Base-by-base conservation (phyloP, 306 rosid species). In the Fagus crenata region DNA sequence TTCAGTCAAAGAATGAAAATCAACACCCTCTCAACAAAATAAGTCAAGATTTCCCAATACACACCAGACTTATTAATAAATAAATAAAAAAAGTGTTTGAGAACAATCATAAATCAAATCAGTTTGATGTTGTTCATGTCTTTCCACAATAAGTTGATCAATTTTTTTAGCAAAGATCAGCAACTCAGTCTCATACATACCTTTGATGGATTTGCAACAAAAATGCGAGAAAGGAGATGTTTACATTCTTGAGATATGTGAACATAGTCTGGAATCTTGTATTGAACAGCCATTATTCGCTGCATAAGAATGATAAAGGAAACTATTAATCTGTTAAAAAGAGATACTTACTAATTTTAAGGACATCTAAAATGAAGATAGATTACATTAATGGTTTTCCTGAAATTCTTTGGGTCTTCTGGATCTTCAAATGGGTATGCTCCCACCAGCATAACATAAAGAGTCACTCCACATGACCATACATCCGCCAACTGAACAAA, bases 371-470 rank as follows among this genome's bases (percentile, higher is more conserved):
- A 60, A 41, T 36, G n/a, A 61, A 31, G 18, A 36, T 22, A 69
- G 6, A 8, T 74, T 87, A 89, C 97, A 55, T 82, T 89, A 49
- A 92, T 92, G 87, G 97, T 92, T 84, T 92, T 92, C 89, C 97
- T 85, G 88, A 92, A 92, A 85, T 92, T 92, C 78, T 78, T 92
- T 41, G 97, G 97, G 83, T 92, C 97, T 70, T 74, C 87, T 82
- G 80, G 97, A 84, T 92, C 97, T 80, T 92, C 97, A 85, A 92
- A 92, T 69, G 97, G 97, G 84, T 92, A 92, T 59, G 95, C 97
- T 75, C 97, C 97, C 75, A 89, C 97, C 84, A 92, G 87, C 97
- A 92, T 92, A 61, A 92, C 97, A 85, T 92, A 92, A 49, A 92
- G 93, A 68, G 97, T 92, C 69, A 88, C 97, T 74, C 97, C 97